phyloP scores from a whole-genome alignment of 805 yeast genomes.

The Candida ovalis region DNA sequence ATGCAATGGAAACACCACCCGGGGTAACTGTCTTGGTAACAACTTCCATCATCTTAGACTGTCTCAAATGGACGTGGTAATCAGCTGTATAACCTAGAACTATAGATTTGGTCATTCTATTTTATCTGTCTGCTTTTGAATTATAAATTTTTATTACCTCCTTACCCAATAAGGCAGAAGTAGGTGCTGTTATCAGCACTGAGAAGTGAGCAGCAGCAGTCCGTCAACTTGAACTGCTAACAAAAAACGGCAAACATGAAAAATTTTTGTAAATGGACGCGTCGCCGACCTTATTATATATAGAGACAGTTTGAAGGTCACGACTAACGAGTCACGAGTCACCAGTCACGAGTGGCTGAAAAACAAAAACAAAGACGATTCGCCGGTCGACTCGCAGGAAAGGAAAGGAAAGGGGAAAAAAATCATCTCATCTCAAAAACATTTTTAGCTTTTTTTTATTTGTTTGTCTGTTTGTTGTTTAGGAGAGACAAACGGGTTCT shows the following conservation, averaged over 20 bases:
- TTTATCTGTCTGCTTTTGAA: conserved; percentile 11
- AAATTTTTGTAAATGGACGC: not conserved
- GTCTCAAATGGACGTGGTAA: conserved; percentile 94
- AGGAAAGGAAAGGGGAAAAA: no score
- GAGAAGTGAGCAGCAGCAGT: not conserved
- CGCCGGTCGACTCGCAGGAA: no score
- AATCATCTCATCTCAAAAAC: no score
- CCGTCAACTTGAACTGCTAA: not conserved
- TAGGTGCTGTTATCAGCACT: no score
- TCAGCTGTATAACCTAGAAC: conserved; percentile 81
- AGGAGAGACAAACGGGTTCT: no score
- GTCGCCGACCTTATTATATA: not conserved
- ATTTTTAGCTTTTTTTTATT: not conserved
- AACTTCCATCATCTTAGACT: conserved; percentile 87
- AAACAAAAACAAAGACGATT: no score
- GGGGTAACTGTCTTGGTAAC: conserved; percentile 85
- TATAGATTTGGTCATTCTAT: no score
- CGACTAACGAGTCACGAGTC: no score
- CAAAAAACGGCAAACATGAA: no score
- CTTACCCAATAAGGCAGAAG: not conserved
- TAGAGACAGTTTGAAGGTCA: no score
- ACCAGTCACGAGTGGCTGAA: no score
- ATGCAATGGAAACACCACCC: conserved; percentile 91
- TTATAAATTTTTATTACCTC: not conserved
- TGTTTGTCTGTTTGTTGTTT: no score